These are phyloP conservation scores for Kwoniella pini DNA, from an alignment of 768 basidiomycete species.

Conservation along the genomic window DNA sequence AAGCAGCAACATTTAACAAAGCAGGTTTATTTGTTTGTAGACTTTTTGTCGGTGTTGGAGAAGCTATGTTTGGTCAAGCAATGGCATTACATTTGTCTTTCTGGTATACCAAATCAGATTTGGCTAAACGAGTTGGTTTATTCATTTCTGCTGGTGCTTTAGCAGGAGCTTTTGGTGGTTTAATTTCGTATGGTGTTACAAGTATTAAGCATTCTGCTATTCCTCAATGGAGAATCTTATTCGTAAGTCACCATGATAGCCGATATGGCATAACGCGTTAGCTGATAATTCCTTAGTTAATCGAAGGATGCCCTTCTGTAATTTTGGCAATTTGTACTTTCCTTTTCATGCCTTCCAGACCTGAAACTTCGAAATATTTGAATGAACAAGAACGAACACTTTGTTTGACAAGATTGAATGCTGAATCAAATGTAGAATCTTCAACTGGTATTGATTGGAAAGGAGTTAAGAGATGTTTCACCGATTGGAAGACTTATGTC, in stretches of 20 bases:
- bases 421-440: slow-evolving; percentile 36
- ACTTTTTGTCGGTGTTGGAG: slow-evolving; percentile 53
- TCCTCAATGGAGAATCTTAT: slow-evolving; percentile 53
- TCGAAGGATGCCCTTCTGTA: slow-evolving; percentile 55
- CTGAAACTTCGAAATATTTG: slow-evolving; percentile 53
- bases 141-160: slow-evolving; percentile 56
- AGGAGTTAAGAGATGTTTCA: slow-evolving; percentile 52
- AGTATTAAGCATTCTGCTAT: slow-evolving; percentile 42
- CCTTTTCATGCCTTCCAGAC: slow-evolving; percentile 56
- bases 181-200: slow-evolving; percentile 44
- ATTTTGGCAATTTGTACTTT: slow-evolving; percentile 55
- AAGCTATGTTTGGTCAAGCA: slow-evolving; percentile 53
- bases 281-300: slow-evolving; percentile 29
- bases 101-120: slow-evolving; percentile 54
- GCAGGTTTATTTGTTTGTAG: slow-evolving; percentile 55
- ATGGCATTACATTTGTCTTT: slow-evolving; percentile 50
- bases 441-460: slow-evolving; percentile 52
- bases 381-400: slow-evolving; percentile 54
- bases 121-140: slow-evolving; percentile 56
- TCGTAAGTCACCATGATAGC: slow-evolving; percentile 37
- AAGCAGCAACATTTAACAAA: slow-evolving; percentile 50
- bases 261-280: neutral
- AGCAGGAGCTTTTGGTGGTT: slow-evolving; percentile 52
- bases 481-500: slow-evolving; percentile 55
- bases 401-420: slow-evolving; percentile 53